Base-by-base conservation (phyloP, 106 monocot species). In the Cymbidium sinense region DNA sequence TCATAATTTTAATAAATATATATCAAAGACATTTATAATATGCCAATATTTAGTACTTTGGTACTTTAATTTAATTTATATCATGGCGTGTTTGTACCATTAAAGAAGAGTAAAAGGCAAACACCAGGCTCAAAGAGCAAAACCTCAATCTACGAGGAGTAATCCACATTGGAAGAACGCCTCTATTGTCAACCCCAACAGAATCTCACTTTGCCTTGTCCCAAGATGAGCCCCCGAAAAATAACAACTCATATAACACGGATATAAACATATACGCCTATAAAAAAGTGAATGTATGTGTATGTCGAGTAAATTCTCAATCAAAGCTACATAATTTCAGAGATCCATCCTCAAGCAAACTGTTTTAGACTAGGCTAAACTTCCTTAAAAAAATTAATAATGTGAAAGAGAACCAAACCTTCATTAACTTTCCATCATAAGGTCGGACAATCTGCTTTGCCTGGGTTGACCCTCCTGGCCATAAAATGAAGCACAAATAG, bases 341-440 rank as follows among this genome's bases (percentile, higher is more conserved):
- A 58, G 58, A 58, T 20, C 0, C 52, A 52, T 20, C 23, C 58
- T 58, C 20, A 23, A n/a, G 58, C 11, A 58, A 58, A 23, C 11
- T 23, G 8, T 6, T n/a, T 58, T 0, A 23, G 58, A 58, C 7
- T 47, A 2, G 58, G 4, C 23, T 58, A 58, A 58, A 58, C 58
- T 58, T n/a, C 58, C 23, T 5, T 7, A 8, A 58, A n/a, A 7
- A 58, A n/a, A 23, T n/a, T 21, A n/a, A 58, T 0, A 58, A 58
- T 58, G 58, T 23, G 20, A 43, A 71, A 17, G 34, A 29, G 15
- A 73, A 37, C 3, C 34, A 43, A 74, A 74, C 74, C 74, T 74
- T 74, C 43, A 37, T 39, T 34, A 33, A 34, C 71, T 74, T 74
- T 44, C 43, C 74, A 74, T 74, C 74, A 74, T 74, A 74, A 23